Base-by-base conservation (phyloP, 495 filamentous ascomycete genomes). In the Neurospora sp. region DNA sequence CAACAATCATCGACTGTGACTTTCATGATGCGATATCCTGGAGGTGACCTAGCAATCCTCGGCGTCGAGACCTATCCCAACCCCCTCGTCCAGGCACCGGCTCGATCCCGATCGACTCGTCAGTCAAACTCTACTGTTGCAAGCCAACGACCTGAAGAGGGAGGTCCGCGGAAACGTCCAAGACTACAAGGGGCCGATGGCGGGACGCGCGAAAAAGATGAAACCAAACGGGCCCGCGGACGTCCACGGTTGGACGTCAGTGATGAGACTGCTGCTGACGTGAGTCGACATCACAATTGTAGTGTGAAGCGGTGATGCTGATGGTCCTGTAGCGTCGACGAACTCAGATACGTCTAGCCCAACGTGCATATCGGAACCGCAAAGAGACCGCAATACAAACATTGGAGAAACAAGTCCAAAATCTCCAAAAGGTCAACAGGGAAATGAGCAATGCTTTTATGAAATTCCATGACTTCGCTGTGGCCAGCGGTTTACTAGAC, bases 321-420 rank as follows among this genome's bases (percentile, higher is more conserved):
- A 75, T 70, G 73, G 71, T 39, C 8, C 70, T 72, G 37, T 76
- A 97, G 92, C 89, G 92, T 68, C 89, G 93, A 41, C 87, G 93
- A 69, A 94, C 91, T n/a, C 93, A 97, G 81, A 94, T 95, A 71
- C 89, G 93, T 44, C 85, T 96, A 71, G 93, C 93, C 10, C 93
- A 97, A 77, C 86, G 93, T 40, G 93, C 93, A 2, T 96, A 97
- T 77, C 89, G 93, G 10, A 88, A 92, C 74, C 89, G 93, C 18
- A 95, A 96, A 78, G 93, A 97, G 78, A 91, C 87, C 31, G 92
- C 90, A 3, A 93, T 96, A 69, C 86, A 87, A n/a, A 88, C 89
- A 1, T 84, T 96, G 8, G 91, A 92, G 73, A 85, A 85, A 42
- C 86, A 88, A 70, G 91, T 94, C 35, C 80, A 88, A 38, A 85